A percentile compares a stretch with the other conserved stretches of the same genome.
These are phyloP conservation scores for Bryopsis sp. DNA, from an alignment of 139 green algal species.

Conservation along the genomic window DNA sequence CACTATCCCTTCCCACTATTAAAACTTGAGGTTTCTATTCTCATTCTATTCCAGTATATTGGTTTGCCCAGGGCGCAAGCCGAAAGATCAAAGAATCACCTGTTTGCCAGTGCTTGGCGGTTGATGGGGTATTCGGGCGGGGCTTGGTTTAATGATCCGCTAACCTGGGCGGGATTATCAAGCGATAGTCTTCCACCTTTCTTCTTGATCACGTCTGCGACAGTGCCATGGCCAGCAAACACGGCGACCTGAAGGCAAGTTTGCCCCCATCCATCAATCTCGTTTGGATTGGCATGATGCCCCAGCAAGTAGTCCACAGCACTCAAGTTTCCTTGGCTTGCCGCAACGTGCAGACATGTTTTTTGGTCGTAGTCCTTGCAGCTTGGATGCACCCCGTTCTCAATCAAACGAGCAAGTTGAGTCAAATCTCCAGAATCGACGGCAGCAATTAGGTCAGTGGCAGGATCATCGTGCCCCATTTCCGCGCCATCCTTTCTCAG, in stretches of 20 bases:
- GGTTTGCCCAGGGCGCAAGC: background rate
- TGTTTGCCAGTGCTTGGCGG: too few relatives aligned
- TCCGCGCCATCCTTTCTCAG: background rate
- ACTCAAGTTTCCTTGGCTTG: slow-evolving; percentile 37
- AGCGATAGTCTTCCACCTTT: background rate
- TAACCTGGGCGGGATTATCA: background rate
- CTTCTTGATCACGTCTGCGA: background rate
- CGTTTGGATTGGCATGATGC: slow-evolving; percentile 22
- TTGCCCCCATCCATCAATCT: slow-evolving; percentile 21
- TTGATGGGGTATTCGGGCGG: too few relatives aligned
- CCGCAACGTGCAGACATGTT: slow-evolving; percentile 48
- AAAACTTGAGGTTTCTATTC: background rate
- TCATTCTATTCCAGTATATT: background rate
- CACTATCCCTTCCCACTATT: background rate
- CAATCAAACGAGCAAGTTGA: slow-evolving; percentile 29
- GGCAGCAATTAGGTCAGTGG: slow-evolving; percentile 22
- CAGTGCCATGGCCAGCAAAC: background rate
- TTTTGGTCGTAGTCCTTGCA: slow-evolving; percentile 49
- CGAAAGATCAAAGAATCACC: too few relatives aligned
- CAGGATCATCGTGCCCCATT: background rate
- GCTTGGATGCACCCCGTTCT: slow-evolving; percentile 27
- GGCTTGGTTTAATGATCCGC: too few relatives aligned
- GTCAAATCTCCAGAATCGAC: slow-evolving; percentile 28
- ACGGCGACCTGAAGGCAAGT: background rate
- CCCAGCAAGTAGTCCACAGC: slow-evolving; percentile 30